Evolutionary conservation across 2,329 filamentous ascomycete genomes (phyloP), one percentile per base, ranked within the genome.

Genomic region (Immersiporthe knoxdaviesiana): DNA sequence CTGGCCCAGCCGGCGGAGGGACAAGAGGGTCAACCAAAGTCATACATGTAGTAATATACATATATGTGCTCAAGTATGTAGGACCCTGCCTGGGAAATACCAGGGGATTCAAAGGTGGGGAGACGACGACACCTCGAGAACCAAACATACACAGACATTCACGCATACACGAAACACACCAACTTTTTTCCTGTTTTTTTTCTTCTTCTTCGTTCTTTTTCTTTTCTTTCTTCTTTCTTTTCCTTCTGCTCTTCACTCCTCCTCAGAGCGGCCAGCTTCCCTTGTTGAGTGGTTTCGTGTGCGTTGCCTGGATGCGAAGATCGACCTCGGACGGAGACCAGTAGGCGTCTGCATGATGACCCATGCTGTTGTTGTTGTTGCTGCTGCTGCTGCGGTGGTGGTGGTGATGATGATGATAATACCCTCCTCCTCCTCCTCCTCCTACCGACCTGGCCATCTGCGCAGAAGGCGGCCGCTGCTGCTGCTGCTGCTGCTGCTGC

Each of bases 281-380:
- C 30, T 37, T 66, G 1, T 24, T 60, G 39, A 66, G 54, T 6
- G 65, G 65, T n/a, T 50, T 41, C 21, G 65, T 61, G 39, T 66
- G 65, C 12, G 37, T 6, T 16, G 54, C 37, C 4, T 39, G 30
- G 39, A 66, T 61, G 32, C 65, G 30, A n/a, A 66, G 39, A 4
- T 66, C 65, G 30, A 66, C 37, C 41, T 66, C 65, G 39, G 65
- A 66, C 44, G 65, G 65, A 6, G 65, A 66, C 35, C 66, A 71
- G 61, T 69, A 71, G 3, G 69, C 69, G 35, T 65, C 54, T 21
- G 69, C 64, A 16, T 66, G 60, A 27, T 71, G 59, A 21, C 14
- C 67, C 67, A 65, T 41, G 7, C 4, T 35, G 35, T 35, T 35
- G 35, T 35, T 35, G 35, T 8, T 35, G 35, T n/a, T n/a, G n/a